Conservation (phyloP, 495 filamentous ascomycete genomes). For the Elasticomyces elasticus region DNA sequence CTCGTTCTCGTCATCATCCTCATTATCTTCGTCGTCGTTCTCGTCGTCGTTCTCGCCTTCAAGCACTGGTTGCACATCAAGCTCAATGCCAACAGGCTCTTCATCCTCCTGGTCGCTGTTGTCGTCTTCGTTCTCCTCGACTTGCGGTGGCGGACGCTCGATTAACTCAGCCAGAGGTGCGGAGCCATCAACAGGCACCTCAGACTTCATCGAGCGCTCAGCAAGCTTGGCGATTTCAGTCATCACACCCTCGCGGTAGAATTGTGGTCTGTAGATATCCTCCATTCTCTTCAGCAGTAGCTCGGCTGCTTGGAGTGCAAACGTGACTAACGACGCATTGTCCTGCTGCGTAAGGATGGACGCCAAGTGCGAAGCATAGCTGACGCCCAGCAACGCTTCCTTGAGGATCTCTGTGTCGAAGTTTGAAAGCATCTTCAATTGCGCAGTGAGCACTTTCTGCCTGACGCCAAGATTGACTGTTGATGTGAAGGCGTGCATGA, state of each 20-base stretch:
- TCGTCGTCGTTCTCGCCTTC: slow-evolving; percentile 27
- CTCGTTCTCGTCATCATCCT: slow-evolving; percentile 42
- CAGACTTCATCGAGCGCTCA: slow-evolving; percentile 37
- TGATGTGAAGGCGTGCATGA: slow-evolving; percentile 95
- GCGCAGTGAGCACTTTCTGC: slow-evolving; percentile 90
- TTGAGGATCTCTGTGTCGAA: slow-evolving; percentile 72
- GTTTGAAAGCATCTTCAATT: slow-evolving; percentile 98
- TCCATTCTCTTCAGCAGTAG: slow-evolving; percentile 74
- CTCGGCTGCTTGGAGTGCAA: slow-evolving; percentile 79
- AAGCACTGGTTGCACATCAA: slow-evolving; percentile 5
- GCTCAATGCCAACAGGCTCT: slow-evolving; percentile 14
- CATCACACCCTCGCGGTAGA: slow-evolving; percentile 95
- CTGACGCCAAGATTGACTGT: slow-evolving; percentile 96
- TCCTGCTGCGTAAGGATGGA: slow-evolving; percentile 95
- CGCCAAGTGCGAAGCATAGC: slow-evolving; percentile 94
- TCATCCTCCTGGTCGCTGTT: slow-evolving; percentile 7
- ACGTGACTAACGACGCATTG: slow-evolving; percentile 74
- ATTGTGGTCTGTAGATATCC: slow-evolving; percentile 85
- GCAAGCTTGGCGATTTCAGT: slow-evolving; percentile 78
- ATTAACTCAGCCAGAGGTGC: background rate
- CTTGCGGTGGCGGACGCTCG: slow-evolving; percentile 1
- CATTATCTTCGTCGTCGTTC: slow-evolving; percentile 44
- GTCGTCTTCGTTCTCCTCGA: slow-evolving; percentile 19
- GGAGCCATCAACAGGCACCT: slow-evolving; percentile 9
- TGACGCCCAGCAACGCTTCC: slow-evolving; percentile 78